Percentiles rank a stretch among this genome's conserved stretches.
Evolutionary conservation across 805 yeast genomes (phyloP).

Genomic region (Sugiyamaella qingdaonensis): DNA sequence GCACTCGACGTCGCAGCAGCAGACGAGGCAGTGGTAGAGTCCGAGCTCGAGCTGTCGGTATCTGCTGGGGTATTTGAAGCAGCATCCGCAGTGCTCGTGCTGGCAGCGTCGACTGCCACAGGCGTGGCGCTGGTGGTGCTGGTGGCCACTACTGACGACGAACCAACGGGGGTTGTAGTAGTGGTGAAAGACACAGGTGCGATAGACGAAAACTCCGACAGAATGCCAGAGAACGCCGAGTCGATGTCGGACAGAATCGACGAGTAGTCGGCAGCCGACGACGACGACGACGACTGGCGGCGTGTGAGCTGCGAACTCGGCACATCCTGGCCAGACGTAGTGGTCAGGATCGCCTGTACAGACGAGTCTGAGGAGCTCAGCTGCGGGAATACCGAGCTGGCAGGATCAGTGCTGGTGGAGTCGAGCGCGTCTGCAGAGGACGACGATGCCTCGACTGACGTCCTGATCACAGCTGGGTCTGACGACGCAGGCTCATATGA

Average conservation of each 20-base stretch:
- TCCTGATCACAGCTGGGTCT: neutral
- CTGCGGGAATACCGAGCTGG: neutral
- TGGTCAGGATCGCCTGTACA: neutral
- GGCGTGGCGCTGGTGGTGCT: slow-evolving; percentile 1
- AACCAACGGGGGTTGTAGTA: neutral
- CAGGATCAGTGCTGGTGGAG: neutral
- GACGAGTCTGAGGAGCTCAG: neutral
- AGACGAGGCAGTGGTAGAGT: neutral
- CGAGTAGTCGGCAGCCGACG: neutral
- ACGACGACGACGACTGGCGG: neutral
- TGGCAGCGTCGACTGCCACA: slow-evolving; percentile 3
- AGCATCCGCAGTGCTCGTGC: slow-evolving; percentile 3
- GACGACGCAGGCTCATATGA: neutral
- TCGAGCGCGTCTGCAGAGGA: slow-evolving; percentile 4
- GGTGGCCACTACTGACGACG: neutral
- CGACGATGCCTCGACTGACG: neutral
- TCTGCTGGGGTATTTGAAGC: neutral
- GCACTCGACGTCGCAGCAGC: neutral
- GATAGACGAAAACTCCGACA: slow-evolving; percentile 16
- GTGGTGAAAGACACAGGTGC: slow-evolving; percentile 17
- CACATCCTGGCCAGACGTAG: slow-evolving; percentile 3
- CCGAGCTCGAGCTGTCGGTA: neutral
- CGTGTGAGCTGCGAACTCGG: slow-evolving; percentile 3
- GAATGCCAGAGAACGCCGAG: slow-evolving; percentile 21
- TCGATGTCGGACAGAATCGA: slow-evolving; percentile 17